A percentile compares a stretch with the other conserved stretches of the same genome.
phyloP scores from a whole-genome alignment of 1,284 basidiomycete species.

The Heterobasidion occidentale region DNA sequence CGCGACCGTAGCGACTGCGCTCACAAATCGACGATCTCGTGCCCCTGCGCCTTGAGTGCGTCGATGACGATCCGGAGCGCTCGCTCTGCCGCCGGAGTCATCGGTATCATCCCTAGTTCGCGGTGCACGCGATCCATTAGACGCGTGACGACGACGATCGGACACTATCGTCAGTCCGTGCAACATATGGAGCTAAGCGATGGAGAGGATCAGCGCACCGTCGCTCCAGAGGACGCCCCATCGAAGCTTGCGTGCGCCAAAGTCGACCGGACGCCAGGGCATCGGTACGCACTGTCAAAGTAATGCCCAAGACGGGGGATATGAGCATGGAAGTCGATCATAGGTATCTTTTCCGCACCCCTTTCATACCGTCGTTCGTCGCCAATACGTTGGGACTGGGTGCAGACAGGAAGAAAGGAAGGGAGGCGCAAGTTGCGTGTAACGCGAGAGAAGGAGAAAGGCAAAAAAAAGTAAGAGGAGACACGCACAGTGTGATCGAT shows the following conservation, averaged over 20 bases:
- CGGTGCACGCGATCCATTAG: background rate
- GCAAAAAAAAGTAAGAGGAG: background rate
- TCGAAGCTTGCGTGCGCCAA: slow-evolving; percentile 29
- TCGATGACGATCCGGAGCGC: slow-evolving; percentile 44
- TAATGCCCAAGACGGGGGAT: too few relatives aligned
- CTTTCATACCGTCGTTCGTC: background rate
- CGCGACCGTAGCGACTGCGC: slow-evolving; percentile 6
- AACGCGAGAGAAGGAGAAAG: too few relatives aligned
- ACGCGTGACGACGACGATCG: background rate
- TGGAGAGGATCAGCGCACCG: slow-evolving; percentile 22
- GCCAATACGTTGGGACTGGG: background rate
- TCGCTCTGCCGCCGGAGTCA: slow-evolving; percentile 49
- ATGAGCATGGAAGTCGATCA: too few relatives aligned
- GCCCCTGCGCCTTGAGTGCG: slow-evolving; percentile 36
- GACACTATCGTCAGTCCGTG: too few relatives aligned
- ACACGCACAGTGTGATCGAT: slow-evolving; percentile 45
- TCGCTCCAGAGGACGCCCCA: slow-evolving; percentile 52
- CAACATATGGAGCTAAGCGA: too few relatives aligned
- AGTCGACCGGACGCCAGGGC: slow-evolving; percentile 42
- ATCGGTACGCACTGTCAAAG: slow-evolving; percentile 37
- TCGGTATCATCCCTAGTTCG: slow-evolving; percentile 34
- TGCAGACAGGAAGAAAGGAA: background rate
- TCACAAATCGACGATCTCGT: slow-evolving; percentile 43
- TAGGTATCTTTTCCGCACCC: background rate
- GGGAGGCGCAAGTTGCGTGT: background rate